Conservation (phyloP, 139 green algal genomes). For the Haematococcus sp. region DNA sequence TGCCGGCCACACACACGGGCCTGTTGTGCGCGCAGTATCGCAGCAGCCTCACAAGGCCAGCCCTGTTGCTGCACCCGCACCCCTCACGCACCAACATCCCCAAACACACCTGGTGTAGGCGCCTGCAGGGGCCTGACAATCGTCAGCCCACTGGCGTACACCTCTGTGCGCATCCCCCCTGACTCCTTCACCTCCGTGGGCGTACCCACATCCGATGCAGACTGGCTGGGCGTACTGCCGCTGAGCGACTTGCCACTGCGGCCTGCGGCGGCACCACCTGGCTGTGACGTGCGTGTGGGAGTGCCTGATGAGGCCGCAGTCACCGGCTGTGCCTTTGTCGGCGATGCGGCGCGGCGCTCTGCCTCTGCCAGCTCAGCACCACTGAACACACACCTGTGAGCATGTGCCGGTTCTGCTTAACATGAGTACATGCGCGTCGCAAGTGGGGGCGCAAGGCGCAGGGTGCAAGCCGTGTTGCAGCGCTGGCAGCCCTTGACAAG, state of each 20-base stretch:
- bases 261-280: background rate
- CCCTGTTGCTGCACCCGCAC: too few species aligned
- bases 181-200: conserved; percentile 15
- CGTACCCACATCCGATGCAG: background rate
- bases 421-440: background rate
- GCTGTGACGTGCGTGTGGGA: too few species aligned
- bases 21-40: too few species aligned
- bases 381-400: conserved; percentile 30
- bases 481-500: too few species aligned
- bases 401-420: background rate
- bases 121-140: conserved; percentile 8
- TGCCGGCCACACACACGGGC: too few species aligned
- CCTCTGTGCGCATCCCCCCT: conserved; percentile 19
- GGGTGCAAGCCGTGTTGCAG: too few species aligned
- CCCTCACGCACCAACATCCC: background rate
- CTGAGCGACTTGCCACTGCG: background rate
- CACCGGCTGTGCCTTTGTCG: background rate
- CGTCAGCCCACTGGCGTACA: conserved; percentile 34
- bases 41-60: too few species aligned
- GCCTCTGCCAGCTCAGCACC: conserved; percentile 13
- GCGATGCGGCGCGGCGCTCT: background rate
- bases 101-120: background rate
- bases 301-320: too few species aligned
- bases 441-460: too few species aligned
- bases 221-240: conserved; percentile 13